Evolutionary conservation across 208 protist species (phyloP).

Genomic region (Leishmania turanica): DNA sequence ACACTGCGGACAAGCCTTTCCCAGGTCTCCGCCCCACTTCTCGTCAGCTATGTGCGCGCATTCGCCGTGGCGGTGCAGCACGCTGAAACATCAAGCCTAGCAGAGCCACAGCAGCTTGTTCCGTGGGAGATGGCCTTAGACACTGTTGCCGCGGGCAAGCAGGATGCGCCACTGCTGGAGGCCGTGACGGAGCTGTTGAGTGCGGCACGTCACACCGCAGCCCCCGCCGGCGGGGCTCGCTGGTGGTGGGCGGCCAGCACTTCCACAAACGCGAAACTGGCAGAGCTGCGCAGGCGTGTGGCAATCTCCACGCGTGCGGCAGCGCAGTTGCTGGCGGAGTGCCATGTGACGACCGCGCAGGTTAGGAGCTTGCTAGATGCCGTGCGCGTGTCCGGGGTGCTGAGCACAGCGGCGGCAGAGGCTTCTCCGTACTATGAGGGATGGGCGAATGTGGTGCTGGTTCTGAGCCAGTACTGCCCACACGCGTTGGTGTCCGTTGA

Average conservation of each 20-base stretch:
- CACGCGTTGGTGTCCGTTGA: slow-evolving; percentile 16
- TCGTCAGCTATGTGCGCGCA: slow-evolving; percentile 22
- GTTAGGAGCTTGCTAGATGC: slow-evolving; percentile 16
- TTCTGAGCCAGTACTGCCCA: slow-evolving; percentile 11
- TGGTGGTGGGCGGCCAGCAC: slow-evolving; percentile 26
- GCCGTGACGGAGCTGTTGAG: slow-evolving; percentile 12
- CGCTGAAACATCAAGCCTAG: neutral
- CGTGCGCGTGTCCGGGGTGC: slow-evolving; percentile 14
- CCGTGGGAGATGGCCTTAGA: slow-evolving; percentile 32
- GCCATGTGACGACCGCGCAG: slow-evolving; percentile 19
- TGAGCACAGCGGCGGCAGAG: neutral
- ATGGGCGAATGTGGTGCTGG: slow-evolving; percentile 22
- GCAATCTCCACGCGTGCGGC: neutral
- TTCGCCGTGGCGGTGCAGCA: slow-evolving; percentile 14
- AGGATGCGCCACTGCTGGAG: slow-evolving; percentile 1
- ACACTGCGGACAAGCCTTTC: slow-evolving; percentile 7
- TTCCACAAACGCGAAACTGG: slow-evolving; percentile 19
- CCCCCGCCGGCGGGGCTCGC: neutral
- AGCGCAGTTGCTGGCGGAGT: slow-evolving; percentile 8
- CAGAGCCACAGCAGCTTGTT: slow-evolving; percentile 10
- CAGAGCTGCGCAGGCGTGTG: slow-evolving; percentile 17
- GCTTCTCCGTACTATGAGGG: neutral
- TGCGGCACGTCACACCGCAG: neutral
- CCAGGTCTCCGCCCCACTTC: neutral
- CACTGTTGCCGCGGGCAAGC: slow-evolving; percentile 2